Conservation (phyloP, 1,139 yeast species). For the Geotrichum australiense region DNA sequence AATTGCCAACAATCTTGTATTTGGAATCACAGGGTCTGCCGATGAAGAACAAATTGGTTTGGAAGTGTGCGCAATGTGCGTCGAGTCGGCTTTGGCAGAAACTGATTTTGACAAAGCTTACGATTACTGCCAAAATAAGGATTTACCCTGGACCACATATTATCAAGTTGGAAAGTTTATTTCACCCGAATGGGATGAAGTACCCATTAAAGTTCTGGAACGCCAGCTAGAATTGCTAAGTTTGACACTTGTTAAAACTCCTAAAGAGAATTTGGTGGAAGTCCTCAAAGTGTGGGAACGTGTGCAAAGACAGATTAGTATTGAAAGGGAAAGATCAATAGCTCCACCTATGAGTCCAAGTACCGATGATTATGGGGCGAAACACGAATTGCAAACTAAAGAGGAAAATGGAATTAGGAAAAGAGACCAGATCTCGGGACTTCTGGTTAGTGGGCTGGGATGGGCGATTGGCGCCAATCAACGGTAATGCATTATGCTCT, state of each 20-base stretch:
- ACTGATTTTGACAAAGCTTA: constrained; percentile 46
- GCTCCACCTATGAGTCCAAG: constrained; percentile 24
- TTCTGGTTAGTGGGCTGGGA: constrained; percentile 53
- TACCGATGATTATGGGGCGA: constrained; percentile 1
- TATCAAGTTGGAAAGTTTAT: constrained; percentile 52
- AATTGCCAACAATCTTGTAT: constrained; percentile 23
- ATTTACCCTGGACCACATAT: constrained; percentile 45
- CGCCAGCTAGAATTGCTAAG: constrained; percentile 45
- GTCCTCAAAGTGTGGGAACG: constrained; percentile 33
- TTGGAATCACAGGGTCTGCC: constrained; percentile 20
- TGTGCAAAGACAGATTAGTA: constrained; percentile 22
- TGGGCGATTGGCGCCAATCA: constrained; percentile 60
- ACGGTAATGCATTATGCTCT: constrained; percentile 11
- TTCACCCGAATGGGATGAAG: constrained; percentile 43
- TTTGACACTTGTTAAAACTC: constrained; percentile 37
- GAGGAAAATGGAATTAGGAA: constrained; percentile 20
- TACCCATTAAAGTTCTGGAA: constrained; percentile 25
- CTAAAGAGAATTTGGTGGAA: constrained; percentile 28
- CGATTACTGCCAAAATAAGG: constrained; percentile 2
- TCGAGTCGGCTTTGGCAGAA: constrained; percentile 50
- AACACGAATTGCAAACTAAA: constrained; percentile 8
- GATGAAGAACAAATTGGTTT: constrained; percentile 29
- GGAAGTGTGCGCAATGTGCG: constrained; percentile 45
- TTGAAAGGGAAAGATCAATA: constrained; percentile 21
- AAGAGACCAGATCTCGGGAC: constrained; percentile 45